Evolutionary conservation across 2,329 filamentous ascomycete species (phyloP).

Genomic region (Sphaerulina populicola): DNA sequence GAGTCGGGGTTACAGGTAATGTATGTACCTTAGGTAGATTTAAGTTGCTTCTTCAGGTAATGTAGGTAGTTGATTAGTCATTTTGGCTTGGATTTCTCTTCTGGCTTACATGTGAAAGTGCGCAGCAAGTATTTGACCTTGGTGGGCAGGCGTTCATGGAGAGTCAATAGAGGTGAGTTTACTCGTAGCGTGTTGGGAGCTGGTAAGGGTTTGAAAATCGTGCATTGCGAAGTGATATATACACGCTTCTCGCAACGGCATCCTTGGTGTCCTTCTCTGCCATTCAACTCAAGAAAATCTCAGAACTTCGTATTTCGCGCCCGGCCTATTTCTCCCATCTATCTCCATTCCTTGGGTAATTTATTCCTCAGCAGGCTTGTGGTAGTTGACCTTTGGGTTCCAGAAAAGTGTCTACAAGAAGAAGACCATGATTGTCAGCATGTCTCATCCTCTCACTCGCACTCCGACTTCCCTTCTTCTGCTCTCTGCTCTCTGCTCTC

Average conservation of each 20-base stretch:
- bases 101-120: too few species aligned
- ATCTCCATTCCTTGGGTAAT: not conserved
- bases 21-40: too few species aligned
- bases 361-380: constrained; percentile 35
- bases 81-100: too few species aligned
- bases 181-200: too few species aligned
- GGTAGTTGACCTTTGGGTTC: constrained; percentile 93
- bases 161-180: too few species aligned
- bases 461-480: not conserved
- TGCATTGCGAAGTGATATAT: not conserved
- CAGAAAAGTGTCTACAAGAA: constrained; percentile 52
- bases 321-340: not conserved
- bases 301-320: not conserved
- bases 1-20: too few species aligned
- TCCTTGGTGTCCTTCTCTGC: not conserved
- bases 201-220: too few species aligned
- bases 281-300: not conserved
- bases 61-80: too few species aligned
- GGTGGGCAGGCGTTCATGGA: too few species aligned
- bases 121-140: too few species aligned
- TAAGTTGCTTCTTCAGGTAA: too few species aligned
- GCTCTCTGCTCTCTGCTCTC: not conserved
- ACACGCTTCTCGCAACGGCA: not conserved
- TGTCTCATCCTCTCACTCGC: constrained; percentile 5
- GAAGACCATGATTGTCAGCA: not conserved